A percentile compares a stretch with the other conserved stretches of the same genome.
These are phyloP conservation scores for Xylaria polymorpha DNA, from an alignment of 2,329 filamentous ascomycete species.

Conservation along the genomic window DNA sequence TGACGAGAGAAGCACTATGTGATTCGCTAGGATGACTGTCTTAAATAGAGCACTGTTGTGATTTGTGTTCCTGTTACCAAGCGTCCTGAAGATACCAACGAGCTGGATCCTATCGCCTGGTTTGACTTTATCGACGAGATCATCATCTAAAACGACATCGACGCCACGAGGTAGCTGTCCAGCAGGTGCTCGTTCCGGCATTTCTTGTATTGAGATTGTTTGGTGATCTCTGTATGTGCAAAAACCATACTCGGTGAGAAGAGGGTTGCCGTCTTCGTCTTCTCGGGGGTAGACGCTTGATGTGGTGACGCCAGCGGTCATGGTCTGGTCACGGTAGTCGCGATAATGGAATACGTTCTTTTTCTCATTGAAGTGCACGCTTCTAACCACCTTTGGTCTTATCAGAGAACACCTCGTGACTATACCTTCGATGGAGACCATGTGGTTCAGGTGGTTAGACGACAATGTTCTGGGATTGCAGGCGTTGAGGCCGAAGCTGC, in stretches of 20 bases:
- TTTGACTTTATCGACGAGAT: slow-evolving; percentile 93
- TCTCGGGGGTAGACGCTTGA: slow-evolving; percentile 94
- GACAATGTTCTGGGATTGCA: slow-evolving; percentile 95
- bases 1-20: slow-evolving; percentile 91
- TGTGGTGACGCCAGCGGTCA: slow-evolving; percentile 90
- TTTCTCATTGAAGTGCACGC: slow-evolving; percentile 93
- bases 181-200: slow-evolving; percentile 95
- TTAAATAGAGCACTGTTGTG: slow-evolving; percentile 94
- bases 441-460: slow-evolving; percentile 90
- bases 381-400: slow-evolving; percentile 96
- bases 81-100: slow-evolving; percentile 93
- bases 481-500: slow-evolving; percentile 92
- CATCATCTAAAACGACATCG: slow-evolving; percentile 96
- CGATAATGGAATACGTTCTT: slow-evolving; percentile 88
- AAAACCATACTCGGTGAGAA: slow-evolving; percentile 95
- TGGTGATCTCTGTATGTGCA: slow-evolving; percentile 97
- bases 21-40: slow-evolving; percentile 92
- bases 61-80: slow-evolving; percentile 93
- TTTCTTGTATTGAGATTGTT: slow-evolving; percentile 98
- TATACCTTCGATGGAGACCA: slow-evolving; percentile 97
- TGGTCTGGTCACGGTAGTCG: slow-evolving; percentile 96
- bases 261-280: slow-evolving; percentile 90
- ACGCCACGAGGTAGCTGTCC: slow-evolving; percentile 95
- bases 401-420: slow-evolving; percentile 97
- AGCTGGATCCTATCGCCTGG: slow-evolving; percentile 96